Evolutionary conservation across 2,329 filamentous ascomycete species (phyloP), one percentile per base, ranked within the genome.

Genomic region (Leptosphaerulina australis): DNA sequence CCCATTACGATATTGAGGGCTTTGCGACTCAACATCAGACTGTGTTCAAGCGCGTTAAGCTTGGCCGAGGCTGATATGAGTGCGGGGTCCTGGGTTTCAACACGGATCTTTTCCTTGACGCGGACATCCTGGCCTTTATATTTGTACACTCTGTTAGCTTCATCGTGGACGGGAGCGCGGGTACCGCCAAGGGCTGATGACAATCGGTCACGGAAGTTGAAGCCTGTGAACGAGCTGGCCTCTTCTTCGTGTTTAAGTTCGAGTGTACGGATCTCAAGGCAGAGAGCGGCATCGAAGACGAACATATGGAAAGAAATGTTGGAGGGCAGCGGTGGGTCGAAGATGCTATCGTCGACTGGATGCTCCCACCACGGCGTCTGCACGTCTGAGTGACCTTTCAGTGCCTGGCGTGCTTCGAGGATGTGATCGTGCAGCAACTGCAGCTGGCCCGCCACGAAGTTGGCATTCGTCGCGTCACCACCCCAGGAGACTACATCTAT

Each of bases 11-110:
- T 84, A 18, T 84, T 83, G 56, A 97, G 73, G 10, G 91, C 91
- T 46, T 83, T 79, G 60, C 88, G 81, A 57, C 87, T 86, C 55
- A 89, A 78, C 49, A 80, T 78, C 15, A 96, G 79, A 54, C 86
- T 87, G 63, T 91, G 84, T 56, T 88, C 86, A 49, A 97, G 75
- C 4, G 89, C 91, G 22, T 82, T 84, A 60, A 97, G 77, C 74
- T 97, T 97, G 4, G 91, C 88, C 70, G 90, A 87, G 25, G 94
- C 79, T 26, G 89, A 88, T 70, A 97, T 86, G 58, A 97, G 70
- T 62, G 86, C 92, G 1, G 93, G 93, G 71, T 97, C 92, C 46
- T 91, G 90, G 64, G 85, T 93, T 72, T 96, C 92, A 2, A 97
- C 87, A 30, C 88, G 82, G 4, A 96, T 83, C 76, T 97, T 97